Evolutionary conservation across 2,329 filamentous ascomycete genomes (phyloP).

Genomic region (Colletotrichum filicis): DNA sequence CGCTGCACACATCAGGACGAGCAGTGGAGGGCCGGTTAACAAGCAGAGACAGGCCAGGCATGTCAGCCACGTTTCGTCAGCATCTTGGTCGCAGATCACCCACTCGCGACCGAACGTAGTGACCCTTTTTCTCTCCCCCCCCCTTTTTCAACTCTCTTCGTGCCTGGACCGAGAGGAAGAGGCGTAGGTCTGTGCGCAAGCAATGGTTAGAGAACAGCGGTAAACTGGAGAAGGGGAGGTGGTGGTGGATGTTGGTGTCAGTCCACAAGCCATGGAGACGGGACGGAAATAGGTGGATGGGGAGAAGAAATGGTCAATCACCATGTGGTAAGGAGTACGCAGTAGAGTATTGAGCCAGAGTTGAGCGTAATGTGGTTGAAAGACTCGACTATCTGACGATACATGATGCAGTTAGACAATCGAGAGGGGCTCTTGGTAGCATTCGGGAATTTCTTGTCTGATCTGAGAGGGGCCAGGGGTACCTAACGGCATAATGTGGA

Average conservation of each 20-base stretch:
- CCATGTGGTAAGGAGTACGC: neutral
- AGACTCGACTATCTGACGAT: slow-evolving; percentile 3
- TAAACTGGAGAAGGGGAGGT: neutral
- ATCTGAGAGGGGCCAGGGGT: neutral
- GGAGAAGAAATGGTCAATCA: neutral
- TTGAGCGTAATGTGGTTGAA: neutral
- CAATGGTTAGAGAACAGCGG: neutral
- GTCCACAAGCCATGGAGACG: neutral
- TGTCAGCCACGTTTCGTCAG: slow-evolving; percentile 15
- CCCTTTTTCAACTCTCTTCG: neutral
- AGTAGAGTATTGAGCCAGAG: neutral
- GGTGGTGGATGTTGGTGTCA: neutral
- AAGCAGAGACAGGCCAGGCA: neutral
- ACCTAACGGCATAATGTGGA: neutral
- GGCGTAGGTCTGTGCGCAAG: neutral
- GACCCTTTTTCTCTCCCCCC: neutral
- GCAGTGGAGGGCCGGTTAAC: neutral
- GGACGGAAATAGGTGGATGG: neutral
- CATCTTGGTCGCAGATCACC: neutral
- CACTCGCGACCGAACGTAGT: neutral
- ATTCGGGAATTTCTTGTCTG: slow-evolving; percentile 12
- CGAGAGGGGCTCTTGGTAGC: neutral
- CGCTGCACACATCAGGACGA: neutral
- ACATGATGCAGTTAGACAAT: neutral
- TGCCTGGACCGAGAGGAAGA: neutral